Conservation (phyloP, 2,329 filamentous ascomycete species). For the Aureobasidium sp. region DNA sequence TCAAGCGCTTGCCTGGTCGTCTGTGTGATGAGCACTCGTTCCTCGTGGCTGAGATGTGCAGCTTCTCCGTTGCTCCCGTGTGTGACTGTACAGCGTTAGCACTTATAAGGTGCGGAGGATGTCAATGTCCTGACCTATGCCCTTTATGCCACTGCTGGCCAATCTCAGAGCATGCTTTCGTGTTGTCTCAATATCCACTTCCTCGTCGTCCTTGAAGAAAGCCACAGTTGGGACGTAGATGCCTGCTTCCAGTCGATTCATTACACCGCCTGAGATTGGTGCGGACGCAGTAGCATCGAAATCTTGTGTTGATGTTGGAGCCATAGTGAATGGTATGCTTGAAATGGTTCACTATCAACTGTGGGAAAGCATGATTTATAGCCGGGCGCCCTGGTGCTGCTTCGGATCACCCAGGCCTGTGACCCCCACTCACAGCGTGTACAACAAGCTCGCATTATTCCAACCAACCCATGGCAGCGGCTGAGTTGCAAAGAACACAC, state of each 20-base stretch:
- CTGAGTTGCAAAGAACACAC: no score
- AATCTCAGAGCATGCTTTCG: slow-evolving; percentile 67
- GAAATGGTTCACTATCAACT: background rate
- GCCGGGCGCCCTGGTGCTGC: background rate
- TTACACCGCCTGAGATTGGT: background rate
- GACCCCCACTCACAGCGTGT: background rate
- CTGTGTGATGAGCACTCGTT: slow-evolving; percentile 73
- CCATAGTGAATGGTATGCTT: background rate
- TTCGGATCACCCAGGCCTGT: background rate
- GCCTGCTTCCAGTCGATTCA: slow-evolving; percentile 6
- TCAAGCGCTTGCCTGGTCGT: slow-evolving; percentile 77
- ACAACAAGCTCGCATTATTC: background rate
- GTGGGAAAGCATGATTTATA: background rate
- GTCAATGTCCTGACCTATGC: slow-evolving; percentile 53
- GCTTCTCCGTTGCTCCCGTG: slow-evolving; percentile 89
- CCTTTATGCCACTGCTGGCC: slow-evolving; percentile 75
- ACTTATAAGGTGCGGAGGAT: background rate
- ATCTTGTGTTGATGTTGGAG: slow-evolving; percentile 11
- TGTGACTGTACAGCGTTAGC: slow-evolving; percentile 49
- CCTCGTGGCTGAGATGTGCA: slow-evolving; percentile 76
- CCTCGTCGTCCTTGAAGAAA: slow-evolving; percentile 49
- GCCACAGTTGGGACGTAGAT: slow-evolving; percentile 50
- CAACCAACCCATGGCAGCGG: no score
- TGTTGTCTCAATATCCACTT: slow-evolving; percentile 45
- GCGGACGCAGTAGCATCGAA: background rate